A percentile compares a stretch with the other conserved stretches of the same genome.
Conservation (phyloP, 768 basidiomycete genomes). For the Floccularia luteovirens region DNA sequence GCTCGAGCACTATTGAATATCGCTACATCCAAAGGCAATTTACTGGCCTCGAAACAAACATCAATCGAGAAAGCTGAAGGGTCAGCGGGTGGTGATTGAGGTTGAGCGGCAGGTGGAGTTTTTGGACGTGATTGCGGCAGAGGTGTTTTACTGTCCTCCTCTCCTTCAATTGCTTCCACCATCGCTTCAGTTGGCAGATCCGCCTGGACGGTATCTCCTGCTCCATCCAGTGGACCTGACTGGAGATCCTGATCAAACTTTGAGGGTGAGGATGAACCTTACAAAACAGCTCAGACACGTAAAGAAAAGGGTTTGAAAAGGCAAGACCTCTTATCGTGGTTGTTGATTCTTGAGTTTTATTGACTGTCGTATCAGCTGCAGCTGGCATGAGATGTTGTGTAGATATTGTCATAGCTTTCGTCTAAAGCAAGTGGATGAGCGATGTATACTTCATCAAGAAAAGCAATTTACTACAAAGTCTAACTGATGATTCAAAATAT, state of each 20-base stretch:
- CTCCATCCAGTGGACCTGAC: too few relatives aligned
- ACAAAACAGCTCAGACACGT: too few relatives aligned
- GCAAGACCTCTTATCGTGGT: background rate
- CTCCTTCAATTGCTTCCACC: slow-evolving; percentile 42
- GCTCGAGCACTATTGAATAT: slow-evolving; percentile 90
- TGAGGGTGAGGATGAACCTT: background rate
- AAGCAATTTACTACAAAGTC: slow-evolving; percentile 41
- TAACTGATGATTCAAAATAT: slow-evolving; percentile 50
- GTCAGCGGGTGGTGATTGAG: slow-evolving; percentile 9
- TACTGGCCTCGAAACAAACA: slow-evolving; percentile 78
- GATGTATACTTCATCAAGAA: slow-evolving; percentile 4
- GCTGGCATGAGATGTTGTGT: slow-evolving; percentile 69
- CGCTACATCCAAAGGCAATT: slow-evolving; percentile 86
- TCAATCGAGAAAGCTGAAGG: slow-evolving; percentile 58
- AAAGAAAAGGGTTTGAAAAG: too few relatives aligned
- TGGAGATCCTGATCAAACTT: slow-evolving; percentile 9
- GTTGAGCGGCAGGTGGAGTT: slow-evolving; percentile 9
- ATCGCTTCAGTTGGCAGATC: slow-evolving; percentile 15
- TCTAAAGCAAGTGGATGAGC: slow-evolving; percentile 34
- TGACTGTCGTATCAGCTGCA: slow-evolving; percentile 14
- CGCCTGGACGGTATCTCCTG: slow-evolving; percentile 8
- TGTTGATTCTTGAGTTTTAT: background rate
- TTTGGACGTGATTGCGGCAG: slow-evolving; percentile 9
- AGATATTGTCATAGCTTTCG: slow-evolving; percentile 86
- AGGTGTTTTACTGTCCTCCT: slow-evolving; percentile 29